Base-by-base conservation (phyloP, 2,329 filamentous ascomycete species). In the Aureobasidium sp. region DNA sequence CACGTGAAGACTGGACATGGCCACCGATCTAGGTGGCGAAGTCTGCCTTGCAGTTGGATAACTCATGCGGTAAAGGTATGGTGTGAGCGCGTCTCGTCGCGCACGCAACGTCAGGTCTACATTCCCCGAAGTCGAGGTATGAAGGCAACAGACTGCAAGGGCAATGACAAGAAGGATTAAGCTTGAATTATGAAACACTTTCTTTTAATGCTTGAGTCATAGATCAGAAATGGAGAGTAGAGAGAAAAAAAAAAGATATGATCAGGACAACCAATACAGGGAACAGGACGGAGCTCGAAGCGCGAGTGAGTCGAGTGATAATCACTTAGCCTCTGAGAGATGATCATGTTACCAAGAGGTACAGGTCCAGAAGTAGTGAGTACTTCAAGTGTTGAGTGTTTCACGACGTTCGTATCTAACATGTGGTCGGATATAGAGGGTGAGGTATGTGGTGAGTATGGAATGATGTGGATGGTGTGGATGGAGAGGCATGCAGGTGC, bases 41-140 rank as follows among this genome's bases (percentile, higher is more conserved):
- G 51, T 61, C 51, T 70, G 63, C 70, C 70, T 70, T 72, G 69
- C 70, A 69, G 68, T 66, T 63, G 66, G 17, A 10, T 63, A 66
- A 66, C 66, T 65, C 56, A 51, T 51, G 56, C 46, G 47, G 44
- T 32, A 51, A 27, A 52, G 50, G 34, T n/a, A 52, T 52, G 50
- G 34, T 27, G 37, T 46, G 23, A 50, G 50, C 51, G 51, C 42
- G 51, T 53, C 29, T 42, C 26, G 32, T 62, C 42, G 32, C 53
- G 39, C 9, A 50, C 50, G 50, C 50, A 37, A 51, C 51, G 47
- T n/a, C 29, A 46, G 26, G 23, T 46, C 42, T 34, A 44, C 70
- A 71, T 72, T 70, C 70, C 70, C 64, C 62, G 60, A 53, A 58
- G 55, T 36, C 60, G 48, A 65, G 66, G 70, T 64, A 70, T 69